Base-by-base conservation (phyloP, 2,329 filamentous ascomycete species). In the Colletotrichum somersetense region DNA sequence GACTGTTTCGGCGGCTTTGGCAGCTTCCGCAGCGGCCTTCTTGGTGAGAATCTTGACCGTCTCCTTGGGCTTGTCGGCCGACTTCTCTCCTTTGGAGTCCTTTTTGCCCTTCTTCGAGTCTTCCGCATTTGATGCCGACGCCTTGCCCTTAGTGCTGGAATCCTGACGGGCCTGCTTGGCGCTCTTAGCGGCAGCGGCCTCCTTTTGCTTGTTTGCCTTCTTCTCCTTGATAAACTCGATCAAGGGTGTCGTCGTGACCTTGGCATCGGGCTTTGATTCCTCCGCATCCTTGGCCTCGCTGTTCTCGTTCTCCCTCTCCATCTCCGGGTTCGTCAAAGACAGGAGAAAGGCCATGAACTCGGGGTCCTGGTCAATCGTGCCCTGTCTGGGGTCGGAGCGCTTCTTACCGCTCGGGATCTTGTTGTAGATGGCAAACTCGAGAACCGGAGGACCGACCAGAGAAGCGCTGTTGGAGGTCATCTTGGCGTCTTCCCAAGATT, bases 261-360 rank as follows among this genome's bases (percentile, higher is more conserved):
- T 93, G 46, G 80, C 74, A 63, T 88, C 88, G 4, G 87, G 81
- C 52, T 87, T 88, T 16, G 82, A 73, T 42, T 89, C 87, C 35
- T 87, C 83, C 0, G 84, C 81, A 12, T 84, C 77, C 16, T 89
- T 77, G 16, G 86, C 83, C 12, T 83, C 83, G 5, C 73, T 77
- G 7, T 81, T 80, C 20, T 87, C 84, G 14, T 80, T 76, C n/a
- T 89, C 86, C 63, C 86, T 88, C 6, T 83, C 77, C 1, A 83
- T 83, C 11, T 82, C 81, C 1, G 89, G 89, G 76, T 97, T 94
- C 1, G 95, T 97, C 58, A 98, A 87, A 66, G 89, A 92, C 80
- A 97, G 93, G 10, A 99, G 87, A 80, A 98, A 99, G 35, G 91
- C 91, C 85, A 98, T 97, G 77, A 98, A 99, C 77, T 98, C 96